Evolutionary conservation across 1,284 basidiomycete genomes (phyloP), one percentile per base, ranked within the genome.

Genomic region (Ceratobasidium sp.): DNA sequence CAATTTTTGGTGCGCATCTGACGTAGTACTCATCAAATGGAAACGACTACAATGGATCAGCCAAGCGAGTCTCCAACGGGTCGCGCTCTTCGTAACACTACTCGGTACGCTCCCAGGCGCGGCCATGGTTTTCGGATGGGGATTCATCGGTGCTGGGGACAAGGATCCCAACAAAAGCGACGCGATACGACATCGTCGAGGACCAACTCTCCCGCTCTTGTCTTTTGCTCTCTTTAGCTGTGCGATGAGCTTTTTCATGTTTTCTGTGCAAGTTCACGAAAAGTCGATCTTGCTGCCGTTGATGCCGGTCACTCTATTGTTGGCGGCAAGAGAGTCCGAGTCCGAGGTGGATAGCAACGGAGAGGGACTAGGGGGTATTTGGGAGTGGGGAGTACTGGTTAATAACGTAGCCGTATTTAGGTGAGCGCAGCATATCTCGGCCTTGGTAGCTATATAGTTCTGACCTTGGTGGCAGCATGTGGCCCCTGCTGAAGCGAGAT

Each of bases 221-320:
- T 92, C 89, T 20, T 94, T 90, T 82, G 92, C 91, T 1, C 86
- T 95, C 46, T 87, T 94, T 69, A 91, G 90, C 18, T 91, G 90
- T 1, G 92, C 93, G 0, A 88, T 97, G 87, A 93, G 95, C 3
- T 97, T 98, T 88, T 98, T 96, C 86, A 87, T 99, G 33, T 97
- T 98, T 85, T 96, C 96, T 7, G 97, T 98, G 84, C 96, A 98
- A 83, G 96, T 96, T 38, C 96, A 97, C 84, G 96, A 98, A 84
- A 98, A 98, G 87, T 93, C 93, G 1, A 94, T 98, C 65, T 83
- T 98, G n/a, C 83, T 98, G 0, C 95, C 96, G 1, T 87, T 98
- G 27, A 85, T 98, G 80, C 96, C 96, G 0, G 86, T 97, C 35
- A 94, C 92, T 0, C 87, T 98, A 23, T 86, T 97, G 14, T 86